Percentiles rank a stretch among this genome's conserved stretches.
Evolutionary conservation across 345 rosid genomes (phyloP).

Genomic region (Arabis alpina): DNA sequence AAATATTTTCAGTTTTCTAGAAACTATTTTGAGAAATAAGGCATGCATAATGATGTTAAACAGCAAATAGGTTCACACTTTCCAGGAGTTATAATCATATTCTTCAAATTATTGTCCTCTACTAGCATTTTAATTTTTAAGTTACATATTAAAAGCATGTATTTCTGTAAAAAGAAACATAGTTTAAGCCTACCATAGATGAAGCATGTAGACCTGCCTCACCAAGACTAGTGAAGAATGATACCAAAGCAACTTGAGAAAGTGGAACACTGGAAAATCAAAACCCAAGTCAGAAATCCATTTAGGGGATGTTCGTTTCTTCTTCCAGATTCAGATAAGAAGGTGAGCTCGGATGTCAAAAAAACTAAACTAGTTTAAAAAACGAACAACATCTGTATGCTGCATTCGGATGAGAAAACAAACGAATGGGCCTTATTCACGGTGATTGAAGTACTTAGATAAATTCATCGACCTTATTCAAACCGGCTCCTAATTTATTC

Average conservation of each 20-base stretch:
- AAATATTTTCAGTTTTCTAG: neutral
- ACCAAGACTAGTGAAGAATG: slow-evolving; percentile 71
- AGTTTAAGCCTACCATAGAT: slow-evolving; percentile 54
- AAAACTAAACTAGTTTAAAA: too few species aligned
- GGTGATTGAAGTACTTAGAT: too few species aligned
- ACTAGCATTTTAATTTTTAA: slow-evolving; percentile 2
- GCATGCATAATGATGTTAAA: neutral
- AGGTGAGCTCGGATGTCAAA: too few species aligned
- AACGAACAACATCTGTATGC: too few species aligned
- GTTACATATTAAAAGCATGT: neutral
- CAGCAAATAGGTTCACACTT: neutral
- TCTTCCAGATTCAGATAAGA: too few species aligned
- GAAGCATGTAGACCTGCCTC: slow-evolving; percentile 82
- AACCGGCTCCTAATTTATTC: too few species aligned
- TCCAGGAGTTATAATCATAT: neutral
- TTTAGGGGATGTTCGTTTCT: too few species aligned
- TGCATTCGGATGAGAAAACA: too few species aligned
- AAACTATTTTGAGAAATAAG: neutral
- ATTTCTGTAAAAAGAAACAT: neutral
- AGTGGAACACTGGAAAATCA: slow-evolving; percentile 61
- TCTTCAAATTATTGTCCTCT: neutral
- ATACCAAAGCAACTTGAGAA: slow-evolving; percentile 72
- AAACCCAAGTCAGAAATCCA: neutral
- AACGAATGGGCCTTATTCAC: too few species aligned
- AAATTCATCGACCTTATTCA: too few species aligned